phyloP scores from a whole-genome alignment of 1,139 yeast species.

The Debaryomycetaceae sp. region DNA sequence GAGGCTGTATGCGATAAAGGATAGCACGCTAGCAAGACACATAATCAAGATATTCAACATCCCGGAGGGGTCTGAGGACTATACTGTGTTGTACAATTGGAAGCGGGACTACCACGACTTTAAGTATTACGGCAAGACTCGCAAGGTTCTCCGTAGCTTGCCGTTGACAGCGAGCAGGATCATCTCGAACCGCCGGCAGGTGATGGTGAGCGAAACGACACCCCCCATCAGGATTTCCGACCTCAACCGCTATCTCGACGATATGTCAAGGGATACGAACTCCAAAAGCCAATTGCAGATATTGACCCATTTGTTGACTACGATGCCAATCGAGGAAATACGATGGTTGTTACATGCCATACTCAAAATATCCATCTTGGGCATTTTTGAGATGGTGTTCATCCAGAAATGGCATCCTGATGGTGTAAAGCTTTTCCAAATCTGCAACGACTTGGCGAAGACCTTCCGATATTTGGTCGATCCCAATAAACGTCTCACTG shows the following conservation, averaged over 20 bases:
- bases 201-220: conserved; percentile 41
- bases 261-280: conserved; percentile 34
- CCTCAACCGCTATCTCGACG: conserved; percentile 56
- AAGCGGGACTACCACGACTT: conserved; percentile 32
- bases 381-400: conserved; percentile 60
- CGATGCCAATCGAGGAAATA: conserved; percentile 61
- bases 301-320: conserved; percentile 49
- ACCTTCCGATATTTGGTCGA: conserved; percentile 61
- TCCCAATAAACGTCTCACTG: conserved; percentile 39
- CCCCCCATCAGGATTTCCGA: conserved; percentile 46
- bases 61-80: conserved; percentile 34
- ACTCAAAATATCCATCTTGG: conserved; percentile 55
- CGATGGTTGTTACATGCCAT: conserved; percentile 69
- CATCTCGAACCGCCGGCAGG: conserved; percentile 46
- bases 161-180: conserved; percentile 43
- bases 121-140: conserved; percentile 18
- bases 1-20: conserved; percentile 52
- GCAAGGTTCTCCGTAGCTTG: conserved; percentile 38
- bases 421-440: conserved; percentile 59
- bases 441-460: conserved; percentile 62
- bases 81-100: conserved; percentile 36
- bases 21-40: conserved; percentile 45
- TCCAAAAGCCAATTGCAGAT: conserved; percentile 36
- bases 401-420: conserved; percentile 78
- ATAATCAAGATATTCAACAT: conserved; percentile 33